Evolutionary conservation across 139 green algal genomes (phyloP), one percentile per base, ranked within the genome.

Genomic region (Nannochloris sp.): DNA sequence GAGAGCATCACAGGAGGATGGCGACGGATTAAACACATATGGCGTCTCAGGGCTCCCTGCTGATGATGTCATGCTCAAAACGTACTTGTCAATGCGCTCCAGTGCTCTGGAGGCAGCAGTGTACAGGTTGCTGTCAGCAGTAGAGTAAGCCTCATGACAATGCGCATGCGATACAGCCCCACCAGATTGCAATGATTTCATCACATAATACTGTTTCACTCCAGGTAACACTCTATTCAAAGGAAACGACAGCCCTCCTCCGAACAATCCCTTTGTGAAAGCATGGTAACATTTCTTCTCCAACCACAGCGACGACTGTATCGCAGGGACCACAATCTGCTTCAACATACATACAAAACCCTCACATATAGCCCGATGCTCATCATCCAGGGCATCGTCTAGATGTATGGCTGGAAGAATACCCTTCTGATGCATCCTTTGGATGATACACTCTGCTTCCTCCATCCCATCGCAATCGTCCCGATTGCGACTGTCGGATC

Each of bases 1-100:
- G 16, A 31, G 20, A 14, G 66, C 55, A 65, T 72, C 66, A 53
- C 20, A 55, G 23, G 37, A 64, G 16, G n/a, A 61, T 61, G 69
- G 69, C 44, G 36, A 25, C 28, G 37, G 62, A 43, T 36, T 71
- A 50, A 46, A 62, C 56, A 6, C 67, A 62, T 6, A 76, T 20
- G 23, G 56, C 62, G 2, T 63, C 26, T 8, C 29, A 28, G 25
- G 37, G 5, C n/a, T 20, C 20, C 16, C 25, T 6, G 16, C 30
- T 1, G 16, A 55, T 12, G n/a, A 11, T 55, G 26, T 23, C 17
- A 55, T 20, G n/a, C 46, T 55, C 12, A 11, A 10, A 40, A 40
- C 0, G 11, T 40, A 40, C 11, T 40, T 40, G 33, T 8, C 33
- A 40, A 40, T 40, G 11, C 33, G 33, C 33, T 40, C 33, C 33